phyloP scores from a whole-genome alignment of 352 stramenopile genomes.

The Phytophthora rubi region DNA sequence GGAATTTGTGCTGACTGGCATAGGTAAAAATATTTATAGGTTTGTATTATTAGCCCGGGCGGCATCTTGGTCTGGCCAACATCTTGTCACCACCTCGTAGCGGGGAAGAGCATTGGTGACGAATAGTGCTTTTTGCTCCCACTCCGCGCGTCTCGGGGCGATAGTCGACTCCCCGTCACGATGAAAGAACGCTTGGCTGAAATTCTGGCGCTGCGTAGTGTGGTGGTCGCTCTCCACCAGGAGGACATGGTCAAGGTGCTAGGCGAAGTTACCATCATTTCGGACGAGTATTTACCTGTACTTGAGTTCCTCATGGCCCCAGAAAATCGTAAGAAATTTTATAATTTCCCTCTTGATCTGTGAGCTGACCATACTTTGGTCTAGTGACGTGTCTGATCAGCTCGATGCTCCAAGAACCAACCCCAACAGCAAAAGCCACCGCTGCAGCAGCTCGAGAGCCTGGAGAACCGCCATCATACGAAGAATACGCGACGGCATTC shows the following conservation, averaged over 20 bases:
- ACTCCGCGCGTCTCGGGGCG: not conserved
- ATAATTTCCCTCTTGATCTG: not conserved
- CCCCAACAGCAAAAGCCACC: slow-evolving; percentile 29
- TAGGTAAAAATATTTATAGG: slow-evolving; percentile 21
- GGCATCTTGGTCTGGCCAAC: not conserved
- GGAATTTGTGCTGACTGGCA: too few species aligned
- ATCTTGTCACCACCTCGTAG: not conserved
- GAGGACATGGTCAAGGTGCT: slow-evolving; percentile 61
- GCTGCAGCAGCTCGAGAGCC: slow-evolving; percentile 32
- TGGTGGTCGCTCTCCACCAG: slow-evolving; percentile 51
- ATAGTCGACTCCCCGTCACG: slow-evolving; percentile 1
- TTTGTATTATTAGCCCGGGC: not conserved
- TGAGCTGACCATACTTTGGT: not conserved
- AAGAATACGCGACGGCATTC: slow-evolving; percentile 67
- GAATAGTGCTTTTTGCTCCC: slow-evolving; percentile 11
- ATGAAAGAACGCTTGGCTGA: slow-evolving; percentile 62
- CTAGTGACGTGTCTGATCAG: slow-evolving; percentile 53
- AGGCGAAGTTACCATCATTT: slow-evolving; percentile 52
- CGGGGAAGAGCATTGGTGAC: slow-evolving; percentile 3
- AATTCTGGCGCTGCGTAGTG: slow-evolving; percentile 50
- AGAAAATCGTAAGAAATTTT: slow-evolving; percentile 54
- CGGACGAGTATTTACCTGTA: slow-evolving; percentile 64
- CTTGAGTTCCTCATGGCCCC: slow-evolving; percentile 69
- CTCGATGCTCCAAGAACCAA: slow-evolving; percentile 57
- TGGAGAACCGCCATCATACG: slow-evolving; percentile 58